Conservation (phyloP, 345 rosid genomes). For the Arabis hirsuta region DNA sequence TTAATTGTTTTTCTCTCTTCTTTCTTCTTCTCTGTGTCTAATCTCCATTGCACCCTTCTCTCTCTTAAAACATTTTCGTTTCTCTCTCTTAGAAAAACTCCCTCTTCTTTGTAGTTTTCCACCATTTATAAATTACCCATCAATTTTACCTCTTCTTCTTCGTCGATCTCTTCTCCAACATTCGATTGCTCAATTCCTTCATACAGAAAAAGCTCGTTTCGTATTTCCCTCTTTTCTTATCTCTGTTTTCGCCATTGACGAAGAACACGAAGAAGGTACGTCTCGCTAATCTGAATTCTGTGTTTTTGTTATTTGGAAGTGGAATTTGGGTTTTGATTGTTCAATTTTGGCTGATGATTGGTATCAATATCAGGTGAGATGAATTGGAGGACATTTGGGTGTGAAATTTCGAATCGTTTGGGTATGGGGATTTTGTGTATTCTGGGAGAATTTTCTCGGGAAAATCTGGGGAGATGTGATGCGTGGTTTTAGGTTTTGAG, state of each 20-base stretch:
- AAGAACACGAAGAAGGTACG: conserved; percentile 43
- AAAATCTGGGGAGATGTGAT: neutral
- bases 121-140: conserved; percentile 24
- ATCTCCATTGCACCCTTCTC: conserved; percentile 17
- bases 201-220: conserved; percentile 17
- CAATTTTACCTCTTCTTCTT: conserved; percentile 4
- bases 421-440: conserved; percentile 3
- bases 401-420: conserved; percentile 12
- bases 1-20: neutral
- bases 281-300: conserved; percentile 27
- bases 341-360: conserved; percentile 30
- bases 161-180: conserved; percentile 15
- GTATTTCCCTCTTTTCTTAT: neutral
- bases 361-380: conserved; percentile 42
- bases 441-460: conserved; percentile 21
- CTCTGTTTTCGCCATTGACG: conserved; percentile 26
- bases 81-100: conserved; percentile 25
- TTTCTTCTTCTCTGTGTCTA: neutral
- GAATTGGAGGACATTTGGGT: conserved; percentile 35
- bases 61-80: conserved; percentile 30
- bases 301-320: neutral
- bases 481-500: conserved; percentile 16
- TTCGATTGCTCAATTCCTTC: neutral
- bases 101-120: neutral
- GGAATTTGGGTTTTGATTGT: conserved; percentile 10